Percentiles rank a stretch among this genome's conserved stretches.
Evolutionary conservation across 306 rosid species (phyloP).

Genomic region (Casuarina equisetifolia): DNA sequence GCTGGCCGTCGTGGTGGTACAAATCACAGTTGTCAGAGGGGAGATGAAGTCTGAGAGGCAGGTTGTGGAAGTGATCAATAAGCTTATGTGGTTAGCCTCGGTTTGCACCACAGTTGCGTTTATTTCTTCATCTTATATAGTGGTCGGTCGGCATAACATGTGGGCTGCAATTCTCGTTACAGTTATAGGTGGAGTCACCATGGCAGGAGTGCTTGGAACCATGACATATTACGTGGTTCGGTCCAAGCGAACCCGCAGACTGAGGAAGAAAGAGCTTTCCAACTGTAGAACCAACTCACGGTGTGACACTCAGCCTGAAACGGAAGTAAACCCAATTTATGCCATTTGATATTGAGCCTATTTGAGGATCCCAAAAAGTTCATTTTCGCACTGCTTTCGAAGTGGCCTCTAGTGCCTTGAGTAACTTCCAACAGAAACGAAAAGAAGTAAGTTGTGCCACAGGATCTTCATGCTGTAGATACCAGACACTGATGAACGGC

Average conservation of each 20-base stretch:
- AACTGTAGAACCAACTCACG: conserved; percentile 26
- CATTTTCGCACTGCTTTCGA: too few species aligned
- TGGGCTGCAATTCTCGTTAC: conserved; percentile 84
- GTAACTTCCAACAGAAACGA: conserved; percentile 3
- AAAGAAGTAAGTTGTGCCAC: conserved; percentile 10
- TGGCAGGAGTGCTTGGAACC: conserved; percentile 65
- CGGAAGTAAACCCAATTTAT: conserved; percentile 63
- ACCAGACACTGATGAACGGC: conserved; percentile 17
- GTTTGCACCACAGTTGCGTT: conserved; percentile 69
- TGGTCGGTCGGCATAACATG: conserved; percentile 57
- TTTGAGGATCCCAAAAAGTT: not conserved
- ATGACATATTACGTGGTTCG: conserved; percentile 85
- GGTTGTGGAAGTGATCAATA: conserved; percentile 80
- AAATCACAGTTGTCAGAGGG: conserved; percentile 84
- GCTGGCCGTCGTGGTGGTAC: conserved; percentile 80
- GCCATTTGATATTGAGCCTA: conserved; percentile 51
- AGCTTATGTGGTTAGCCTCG: conserved; percentile 94
- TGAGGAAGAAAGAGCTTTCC: conserved; percentile 47
- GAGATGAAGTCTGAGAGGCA: conserved; percentile 69
- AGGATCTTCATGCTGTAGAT: conserved; percentile 21
- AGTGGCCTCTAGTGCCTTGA: too few species aligned
- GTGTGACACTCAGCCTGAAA: conserved; percentile 52
- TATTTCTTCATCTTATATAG: conserved; percentile 70
- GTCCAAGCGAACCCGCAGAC: conserved; percentile 51
- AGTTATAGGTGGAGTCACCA: conserved; percentile 50